Base-by-base conservation (phyloP, 179 eudicot species). In the Beta lomatogona region DNA sequence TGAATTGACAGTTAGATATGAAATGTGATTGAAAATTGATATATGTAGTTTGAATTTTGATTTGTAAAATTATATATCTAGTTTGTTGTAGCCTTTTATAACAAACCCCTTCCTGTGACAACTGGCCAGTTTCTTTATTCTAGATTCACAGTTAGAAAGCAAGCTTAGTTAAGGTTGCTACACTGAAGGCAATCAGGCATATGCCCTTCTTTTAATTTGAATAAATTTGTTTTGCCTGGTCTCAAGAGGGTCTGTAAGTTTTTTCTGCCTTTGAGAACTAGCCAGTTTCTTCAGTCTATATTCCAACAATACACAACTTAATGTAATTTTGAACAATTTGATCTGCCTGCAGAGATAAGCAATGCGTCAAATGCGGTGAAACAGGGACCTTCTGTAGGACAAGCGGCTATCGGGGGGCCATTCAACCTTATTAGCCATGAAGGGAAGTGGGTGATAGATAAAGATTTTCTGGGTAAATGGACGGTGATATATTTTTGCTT, bases 371-470 rank as follows among this genome's bases (percentile, higher is more conserved):
- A 65, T 75, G 88, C 91, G 4, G 98, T 90, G 68, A 91, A 89
- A 78, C 91, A 95, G 77, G 99, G 99, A 66, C 99, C 99, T 15
- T 92, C 99, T 82, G 97, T 79, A 44, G 99, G 99, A 60, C 92
- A 92, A 86, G 98, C 99, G 64, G 93, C 97, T 64, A 94, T 95
- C 78, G 99, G 99, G 59, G 99, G 99, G 50, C 92, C 99, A 73
- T 95, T 95, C 81, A 91, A 81, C 85, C 98, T 95, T 69, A 54
- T 94, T 31, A 86, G 92, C 82, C 97, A 95, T 82, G 85, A 92
- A 77, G 99, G 99, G 75, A 94, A 90, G 79, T 76, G 85, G 15
- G 99, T 94, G 18, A 88, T 97, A 44, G 92, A 94, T 6, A 89
- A 81, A 77, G 93, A 92, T 85, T 94, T 94, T 78, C 71, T 85